These are phyloP conservation scores for Microcyclosporella mali DNA, from an alignment of 2,329 filamentous ascomycete species.

Conservation along the genomic window DNA sequence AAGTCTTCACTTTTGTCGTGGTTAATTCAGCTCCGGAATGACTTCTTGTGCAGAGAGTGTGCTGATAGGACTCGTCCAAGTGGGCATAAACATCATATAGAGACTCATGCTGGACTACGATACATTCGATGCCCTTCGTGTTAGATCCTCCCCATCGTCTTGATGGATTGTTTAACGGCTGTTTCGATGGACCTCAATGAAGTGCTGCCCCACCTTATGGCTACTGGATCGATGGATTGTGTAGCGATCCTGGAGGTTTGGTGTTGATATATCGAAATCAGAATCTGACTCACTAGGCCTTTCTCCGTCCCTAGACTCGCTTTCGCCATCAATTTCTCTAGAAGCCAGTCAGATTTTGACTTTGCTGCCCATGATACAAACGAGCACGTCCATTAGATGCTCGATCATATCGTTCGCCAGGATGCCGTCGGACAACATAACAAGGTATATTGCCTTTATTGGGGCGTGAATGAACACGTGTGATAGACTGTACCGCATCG, in stretches of 20 bases:
- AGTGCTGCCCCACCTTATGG: too few relatives aligned
- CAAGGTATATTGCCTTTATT: too few relatives aligned
- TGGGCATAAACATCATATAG: constrained; percentile 42
- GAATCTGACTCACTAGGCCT: constrained; percentile 23
- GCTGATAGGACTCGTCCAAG: constrained; percentile 21
- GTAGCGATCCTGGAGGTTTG: constrained; percentile 27
- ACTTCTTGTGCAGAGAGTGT: constrained; percentile 28
- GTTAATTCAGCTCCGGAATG: constrained; percentile 18
- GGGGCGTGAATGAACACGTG: too few relatives aligned
- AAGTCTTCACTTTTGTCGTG: constrained; percentile 3
- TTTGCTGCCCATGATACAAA: constrained; percentile 33
- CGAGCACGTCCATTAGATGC: constrained; percentile 29
- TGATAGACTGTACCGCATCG: too few relatives aligned
- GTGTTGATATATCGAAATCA: constrained; percentile 17
- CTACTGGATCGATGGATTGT: too few relatives aligned
- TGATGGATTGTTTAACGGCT: constrained; percentile 47
- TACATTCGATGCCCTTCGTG: constrained; percentile 42
- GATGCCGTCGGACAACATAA: constrained; percentile 25
- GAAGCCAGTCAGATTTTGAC: constrained; percentile 29
- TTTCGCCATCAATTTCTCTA: constrained; percentile 30
- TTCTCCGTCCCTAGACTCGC: constrained; percentile 10
- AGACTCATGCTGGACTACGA: constrained; percentile 41
- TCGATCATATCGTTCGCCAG: constrained; percentile 19
- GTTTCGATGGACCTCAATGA: constrained; percentile 18
- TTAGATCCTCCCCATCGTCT: constrained; percentile 46